Evolutionary conservation across 306 rosid species (phyloP), one percentile per base, ranked within the genome.

Genomic region (Albizia julibrissin): DNA sequence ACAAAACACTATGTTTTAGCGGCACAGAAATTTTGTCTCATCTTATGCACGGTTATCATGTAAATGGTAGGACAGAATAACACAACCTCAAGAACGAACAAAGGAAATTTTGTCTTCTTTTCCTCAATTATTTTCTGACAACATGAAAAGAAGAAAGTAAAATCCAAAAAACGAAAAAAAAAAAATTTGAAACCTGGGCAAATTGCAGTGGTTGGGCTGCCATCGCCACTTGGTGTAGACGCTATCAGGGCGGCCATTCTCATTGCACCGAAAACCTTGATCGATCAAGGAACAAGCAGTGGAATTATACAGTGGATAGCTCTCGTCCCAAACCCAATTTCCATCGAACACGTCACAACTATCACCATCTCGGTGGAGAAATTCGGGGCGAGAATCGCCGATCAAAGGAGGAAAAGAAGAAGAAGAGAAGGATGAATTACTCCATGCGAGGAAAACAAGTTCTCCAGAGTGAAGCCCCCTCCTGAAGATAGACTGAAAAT

Each of bases 291-390:
- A 82, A 79, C 98, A 94, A 75, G 86, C 82, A 8, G 77, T 76
- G 24, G 98, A 90, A 78, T 85, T 77, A 66, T 94, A 94, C 76
- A 94, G 81, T 8, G 98, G 98, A 52, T 94, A 92, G 40, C 85
- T 80, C 78, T 94, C 97, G 86, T 94, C 98, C 97, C 97, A 91
- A 56, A 88, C 94, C 98, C 98, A 94, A 37, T 83, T 89, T 34
- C 98, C 98, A 85, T 91, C 89, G 78, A 91, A 94, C 2, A 91
- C 65, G 75, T 92, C 89, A 75, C 98, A 94, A 5, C 47, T 31
- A 56, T 85, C 90, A 34, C 89, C 89, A 1, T 84, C 86, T 61
- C 76, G 85, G 40, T 82, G 88, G 21, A 92, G 89, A 84, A 89
- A 92, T 43, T 88, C 85, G 18, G 76, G 76, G 40, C 85, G 83